Conservation (phyloP, 805 yeast species). For the Candida germanica region DNA sequence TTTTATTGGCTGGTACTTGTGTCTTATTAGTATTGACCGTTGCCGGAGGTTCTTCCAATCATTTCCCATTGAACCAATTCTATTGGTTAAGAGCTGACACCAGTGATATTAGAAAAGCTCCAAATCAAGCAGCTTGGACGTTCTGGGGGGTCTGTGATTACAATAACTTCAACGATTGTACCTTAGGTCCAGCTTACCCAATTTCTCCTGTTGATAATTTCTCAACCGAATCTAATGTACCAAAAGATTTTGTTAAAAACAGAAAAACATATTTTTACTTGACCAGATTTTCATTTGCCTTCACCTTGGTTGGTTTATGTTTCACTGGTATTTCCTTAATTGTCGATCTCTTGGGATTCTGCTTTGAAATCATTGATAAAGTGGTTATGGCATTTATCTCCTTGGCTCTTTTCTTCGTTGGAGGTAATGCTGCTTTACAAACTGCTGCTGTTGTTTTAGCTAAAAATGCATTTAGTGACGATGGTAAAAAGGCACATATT, state of each 20-base stretch:
- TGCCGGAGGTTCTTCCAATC: slow-evolving; percentile 59
- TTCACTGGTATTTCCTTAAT: slow-evolving; percentile 64
- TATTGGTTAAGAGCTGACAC: slow-evolving; percentile 85
- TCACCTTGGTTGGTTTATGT: slow-evolving; percentile 55
- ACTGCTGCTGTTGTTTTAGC: slow-evolving; percentile 81
- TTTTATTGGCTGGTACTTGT: slow-evolving; percentile 40
- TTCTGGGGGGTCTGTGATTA: slow-evolving; percentile 70
- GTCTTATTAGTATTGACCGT: slow-evolving; percentile 53
- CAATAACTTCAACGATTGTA: slow-evolving; percentile 50
- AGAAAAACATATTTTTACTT: slow-evolving; percentile 61
- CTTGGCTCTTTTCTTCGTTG: slow-evolving; percentile 50
- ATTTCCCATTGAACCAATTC: slow-evolving; percentile 62
- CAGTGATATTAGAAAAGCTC: slow-evolving; percentile 47
- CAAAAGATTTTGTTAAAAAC: slow-evolving; percentile 49
- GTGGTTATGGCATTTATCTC: slow-evolving; percentile 50
- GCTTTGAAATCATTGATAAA: slow-evolving; percentile 53
- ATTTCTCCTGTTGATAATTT: slow-evolving; percentile 81
- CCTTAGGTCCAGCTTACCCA: slow-evolving; percentile 73
- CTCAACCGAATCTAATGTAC: slow-evolving; percentile 48
- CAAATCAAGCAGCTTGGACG: slow-evolving; percentile 69
- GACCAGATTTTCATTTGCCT: slow-evolving; percentile 64
- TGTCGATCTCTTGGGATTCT: slow-evolving; percentile 51
- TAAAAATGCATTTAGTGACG: slow-evolving; percentile 59
- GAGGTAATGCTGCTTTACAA: slow-evolving; percentile 64
- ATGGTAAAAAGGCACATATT: slow-evolving; percentile 42